Percentiles rank a stretch among this genome's conserved stretches.
Conservation (phyloP, 2,329 filamentous ascomycete genomes). For the Colletotrichum sp. region DNA sequence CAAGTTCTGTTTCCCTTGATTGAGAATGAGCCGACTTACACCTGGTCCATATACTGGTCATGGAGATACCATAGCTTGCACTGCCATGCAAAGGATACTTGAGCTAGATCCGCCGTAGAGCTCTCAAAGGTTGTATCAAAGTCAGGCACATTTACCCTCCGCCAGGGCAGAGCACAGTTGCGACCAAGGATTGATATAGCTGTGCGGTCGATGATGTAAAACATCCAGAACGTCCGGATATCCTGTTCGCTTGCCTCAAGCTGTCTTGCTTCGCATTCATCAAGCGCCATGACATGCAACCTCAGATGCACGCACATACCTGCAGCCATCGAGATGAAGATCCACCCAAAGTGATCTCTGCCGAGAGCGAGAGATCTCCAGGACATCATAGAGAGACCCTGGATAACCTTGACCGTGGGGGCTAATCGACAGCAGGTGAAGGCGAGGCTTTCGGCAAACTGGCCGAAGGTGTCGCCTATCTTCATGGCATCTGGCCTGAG, state of each 20-base stretch:
- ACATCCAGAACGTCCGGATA: conserved; percentile 24
- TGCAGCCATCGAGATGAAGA: conserved; percentile 23
- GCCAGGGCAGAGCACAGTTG: conserved; percentile 22
- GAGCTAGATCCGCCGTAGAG: neutral
- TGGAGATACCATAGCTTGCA: conserved; percentile 24
- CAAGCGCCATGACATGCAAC: conserved; percentile 18
- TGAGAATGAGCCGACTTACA: neutral
- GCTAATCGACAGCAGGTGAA: conserved; percentile 19
- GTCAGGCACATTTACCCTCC: conserved; percentile 19
- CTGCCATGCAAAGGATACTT: conserved; percentile 22
- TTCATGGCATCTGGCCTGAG: neutral
- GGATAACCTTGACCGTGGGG: conserved; percentile 16
- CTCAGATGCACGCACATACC: conserved; percentile 21
- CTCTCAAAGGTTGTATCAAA: conserved; percentile 18
- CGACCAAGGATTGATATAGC: conserved; percentile 22
- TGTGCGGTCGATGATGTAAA: conserved; percentile 23
- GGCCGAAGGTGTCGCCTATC: conserved; percentile 11
- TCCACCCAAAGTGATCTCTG: conserved; percentile 22
- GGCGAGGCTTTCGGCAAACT: conserved; percentile 18
- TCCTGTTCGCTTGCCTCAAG: conserved; percentile 19
- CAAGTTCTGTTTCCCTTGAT: neutral
- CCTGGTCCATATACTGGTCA: conserved; percentile 23
- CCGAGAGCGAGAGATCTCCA: conserved; percentile 22
- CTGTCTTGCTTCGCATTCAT: conserved; percentile 18
- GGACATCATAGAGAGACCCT: conserved; percentile 22